These are phyloP conservation scores for Phialophora tarda DNA, from an alignment of 2,329 filamentous ascomycete genomes.

Conservation along the genomic window DNA sequence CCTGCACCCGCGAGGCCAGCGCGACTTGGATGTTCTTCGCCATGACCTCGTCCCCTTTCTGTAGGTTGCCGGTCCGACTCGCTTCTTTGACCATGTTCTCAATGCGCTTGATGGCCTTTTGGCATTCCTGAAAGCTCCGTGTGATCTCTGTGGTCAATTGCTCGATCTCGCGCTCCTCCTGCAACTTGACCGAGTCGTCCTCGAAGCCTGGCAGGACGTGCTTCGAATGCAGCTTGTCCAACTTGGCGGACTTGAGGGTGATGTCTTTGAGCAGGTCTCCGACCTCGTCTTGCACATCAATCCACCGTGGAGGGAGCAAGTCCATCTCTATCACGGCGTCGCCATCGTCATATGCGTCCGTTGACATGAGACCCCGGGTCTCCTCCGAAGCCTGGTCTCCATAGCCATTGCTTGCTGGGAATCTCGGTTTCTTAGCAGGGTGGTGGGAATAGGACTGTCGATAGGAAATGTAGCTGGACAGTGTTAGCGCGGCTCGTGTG, in stretches of 20 bases:
- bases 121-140: constrained; percentile 84
- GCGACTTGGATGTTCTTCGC: constrained; percentile 94
- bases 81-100: constrained; percentile 85
- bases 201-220: constrained; percentile 96
- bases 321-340: constrained; percentile 99
- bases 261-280: constrained; percentile 80
- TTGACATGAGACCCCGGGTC: constrained; percentile 82
- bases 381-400: constrained; percentile 68
- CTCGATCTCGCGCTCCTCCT: constrained; percentile 90
- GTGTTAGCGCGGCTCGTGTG: constrained; percentile 42
- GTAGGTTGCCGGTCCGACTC: constrained; percentile 71
- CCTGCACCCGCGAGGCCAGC: constrained; percentile 84
- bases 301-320: constrained; percentile 90
- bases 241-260: constrained; percentile 77
- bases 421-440: constrained; percentile 81
- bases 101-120: constrained; percentile 84
- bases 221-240: constrained; percentile 95
- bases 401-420: constrained; percentile 65
- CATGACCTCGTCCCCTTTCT: constrained; percentile 89
- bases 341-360: constrained; percentile 78
- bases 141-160: constrained; percentile 88
- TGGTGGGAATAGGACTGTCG: constrained; percentile 98
- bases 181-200: constrained; percentile 85
- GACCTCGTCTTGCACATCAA: constrained; percentile 92
- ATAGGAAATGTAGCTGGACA: constrained; percentile 89